Percentiles rank a stretch among this genome's conserved stretches.
These are phyloP conservation scores for Suillus spraguei DNA, from an alignment of 768 basidiomycete genomes.

Conservation along the genomic window DNA sequence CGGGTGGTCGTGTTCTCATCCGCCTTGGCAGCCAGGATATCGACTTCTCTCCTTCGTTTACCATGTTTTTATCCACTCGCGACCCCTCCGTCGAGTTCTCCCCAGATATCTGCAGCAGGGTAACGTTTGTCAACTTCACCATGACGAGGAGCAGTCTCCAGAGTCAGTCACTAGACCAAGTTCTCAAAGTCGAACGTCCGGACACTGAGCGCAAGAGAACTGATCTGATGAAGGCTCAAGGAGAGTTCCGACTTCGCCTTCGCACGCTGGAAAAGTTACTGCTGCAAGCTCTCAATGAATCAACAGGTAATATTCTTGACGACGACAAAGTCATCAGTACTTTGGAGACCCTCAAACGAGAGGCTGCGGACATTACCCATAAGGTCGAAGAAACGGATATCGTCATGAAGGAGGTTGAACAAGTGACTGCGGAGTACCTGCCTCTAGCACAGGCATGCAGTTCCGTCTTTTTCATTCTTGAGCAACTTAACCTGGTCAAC, in stretches of 20 bases:
- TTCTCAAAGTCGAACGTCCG: conserved; percentile 94
- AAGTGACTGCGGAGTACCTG: conserved; percentile 92
- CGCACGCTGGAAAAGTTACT: conserved; percentile 91
- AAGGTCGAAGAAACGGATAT: conserved; percentile 97
- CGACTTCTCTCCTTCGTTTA: conserved; percentile 99
- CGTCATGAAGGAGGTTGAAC: conserved; percentile 95
- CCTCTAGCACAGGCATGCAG: conserved; percentile 96
- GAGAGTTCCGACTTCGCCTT: conserved; percentile 93
- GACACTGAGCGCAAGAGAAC: conserved; percentile 95
- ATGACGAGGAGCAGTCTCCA: conserved; percentile 99
- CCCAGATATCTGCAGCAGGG: conserved; percentile 97
- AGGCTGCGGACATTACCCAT: conserved; percentile 93
- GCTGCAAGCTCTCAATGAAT: conserved; percentile 94
- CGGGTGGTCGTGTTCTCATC: conserved; percentile 96
- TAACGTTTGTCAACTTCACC: conserved; percentile 95
- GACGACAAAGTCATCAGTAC: conserved; percentile 99
- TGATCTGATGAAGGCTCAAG: conserved; percentile 97
- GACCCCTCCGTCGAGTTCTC: conserved; percentile 98
- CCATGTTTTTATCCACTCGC: conserved; percentile 97
- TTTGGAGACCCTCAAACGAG: conserved; percentile 91
- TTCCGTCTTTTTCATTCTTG: conserved; percentile 94
- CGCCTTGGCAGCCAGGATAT: conserved; percentile 97
- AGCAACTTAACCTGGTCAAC: conserved; percentile 90
- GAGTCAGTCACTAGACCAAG: conserved; percentile 96
- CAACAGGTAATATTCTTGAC: conserved; percentile 94